Conservation (phyloP, 768 basidiomycete genomes). For the Amyloporia xantha region DNA sequence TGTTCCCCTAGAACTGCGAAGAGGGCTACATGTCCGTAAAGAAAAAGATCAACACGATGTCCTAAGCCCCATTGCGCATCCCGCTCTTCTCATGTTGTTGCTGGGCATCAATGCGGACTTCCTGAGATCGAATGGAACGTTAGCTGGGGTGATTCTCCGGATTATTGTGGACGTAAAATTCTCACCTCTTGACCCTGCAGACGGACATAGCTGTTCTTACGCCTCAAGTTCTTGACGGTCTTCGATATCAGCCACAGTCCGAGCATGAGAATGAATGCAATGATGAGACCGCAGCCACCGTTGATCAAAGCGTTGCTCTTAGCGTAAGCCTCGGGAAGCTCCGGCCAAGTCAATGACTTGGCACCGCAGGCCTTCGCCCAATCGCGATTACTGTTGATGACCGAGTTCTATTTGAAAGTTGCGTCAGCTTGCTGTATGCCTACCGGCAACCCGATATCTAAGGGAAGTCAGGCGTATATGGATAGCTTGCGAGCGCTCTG, state of each 20-base stretch:
- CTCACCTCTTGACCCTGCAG: conserved; percentile 34
- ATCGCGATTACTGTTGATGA: conserved; percentile 37
- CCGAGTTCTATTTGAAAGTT: conserved; percentile 31
- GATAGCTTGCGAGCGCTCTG: no score
- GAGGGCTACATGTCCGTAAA: not conserved
- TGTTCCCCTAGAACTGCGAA: no score
- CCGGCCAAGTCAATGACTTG: conserved; percentile 10
- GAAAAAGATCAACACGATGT: not conserved
- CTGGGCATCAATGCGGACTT: not conserved
- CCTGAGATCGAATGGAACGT: not conserved
- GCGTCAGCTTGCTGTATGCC: not conserved
- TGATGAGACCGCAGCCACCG: conserved; percentile 26
- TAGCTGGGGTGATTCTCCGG: not conserved
- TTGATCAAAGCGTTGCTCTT: conserved; percentile 22
- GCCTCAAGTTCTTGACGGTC: conserved; percentile 29
- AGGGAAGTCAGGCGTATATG: no score
- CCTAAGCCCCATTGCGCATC: not conserved
- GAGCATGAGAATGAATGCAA: conserved; percentile 32
- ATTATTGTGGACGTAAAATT: not conserved
- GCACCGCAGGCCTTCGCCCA: conserved; percentile 37
- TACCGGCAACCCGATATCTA: not conserved
- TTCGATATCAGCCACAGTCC: conserved; percentile 27
- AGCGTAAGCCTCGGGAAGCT: conserved; percentile 8
- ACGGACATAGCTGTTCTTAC: conserved; percentile 21
- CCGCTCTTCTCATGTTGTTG: not conserved